Conservation (phyloP, 2,329 filamentous ascomycete genomes). For the Aspergillus sp. region DNA sequence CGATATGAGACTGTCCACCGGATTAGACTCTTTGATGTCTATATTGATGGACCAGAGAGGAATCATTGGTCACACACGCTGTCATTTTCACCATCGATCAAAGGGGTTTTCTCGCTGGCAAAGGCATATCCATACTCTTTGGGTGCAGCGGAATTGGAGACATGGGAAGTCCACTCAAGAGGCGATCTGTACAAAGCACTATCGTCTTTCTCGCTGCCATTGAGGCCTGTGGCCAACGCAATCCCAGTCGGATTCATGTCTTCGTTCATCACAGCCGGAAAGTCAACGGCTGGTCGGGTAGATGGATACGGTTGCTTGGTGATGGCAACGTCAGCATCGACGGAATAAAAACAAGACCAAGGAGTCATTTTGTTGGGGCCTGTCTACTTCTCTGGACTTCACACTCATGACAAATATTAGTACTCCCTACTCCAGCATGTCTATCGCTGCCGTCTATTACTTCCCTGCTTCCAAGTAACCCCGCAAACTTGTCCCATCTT, state of each 20-base stretch:
- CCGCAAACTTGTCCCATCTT: too few relatives aligned
- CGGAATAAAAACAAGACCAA: neutral
- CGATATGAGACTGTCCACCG: neutral
- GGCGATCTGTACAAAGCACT: neutral
- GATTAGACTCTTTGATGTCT: too few relatives aligned
- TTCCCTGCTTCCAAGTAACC: too few relatives aligned
- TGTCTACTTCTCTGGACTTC: too few relatives aligned
- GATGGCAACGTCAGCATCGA: neutral
- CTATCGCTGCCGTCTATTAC: too few relatives aligned
- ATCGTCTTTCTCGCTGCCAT: neutral
- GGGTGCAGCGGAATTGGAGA: neutral
- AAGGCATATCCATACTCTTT: neutral
- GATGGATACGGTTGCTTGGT: neutral
- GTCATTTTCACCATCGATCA: neutral
- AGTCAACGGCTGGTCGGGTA: neutral
- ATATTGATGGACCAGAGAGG: neutral
- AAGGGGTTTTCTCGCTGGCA: neutral
- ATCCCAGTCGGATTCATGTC: neutral
- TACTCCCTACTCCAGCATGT: too few relatives aligned
- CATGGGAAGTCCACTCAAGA: neutral
- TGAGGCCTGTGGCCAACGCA: neutral
- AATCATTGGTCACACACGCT: neutral
- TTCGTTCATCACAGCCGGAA: neutral
- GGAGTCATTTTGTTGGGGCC: neutral
- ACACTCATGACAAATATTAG: too few relatives aligned